Conservation (phyloP, 768 basidiomycete genomes). For the Leucogyrophana mollusca region DNA sequence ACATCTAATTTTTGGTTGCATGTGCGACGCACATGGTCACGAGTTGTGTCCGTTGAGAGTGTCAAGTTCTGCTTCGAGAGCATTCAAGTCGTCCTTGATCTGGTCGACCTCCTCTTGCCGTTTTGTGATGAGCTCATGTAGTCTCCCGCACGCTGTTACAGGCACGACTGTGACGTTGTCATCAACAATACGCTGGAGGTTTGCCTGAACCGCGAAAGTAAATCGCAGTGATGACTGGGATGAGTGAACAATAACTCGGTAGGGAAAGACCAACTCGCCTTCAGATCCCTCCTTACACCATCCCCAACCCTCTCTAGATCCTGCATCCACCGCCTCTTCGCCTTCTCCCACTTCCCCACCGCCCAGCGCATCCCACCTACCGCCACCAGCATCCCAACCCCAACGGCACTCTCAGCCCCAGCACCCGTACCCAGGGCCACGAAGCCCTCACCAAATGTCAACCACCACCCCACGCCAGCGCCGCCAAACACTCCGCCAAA, state of each 20-base stretch:
- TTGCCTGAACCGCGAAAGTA: constrained; percentile 42
- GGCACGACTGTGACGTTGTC: constrained; percentile 55
- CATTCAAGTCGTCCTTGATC: constrained; percentile 41
- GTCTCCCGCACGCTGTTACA: constrained; percentile 44
- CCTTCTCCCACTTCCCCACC: constrained; percentile 65
- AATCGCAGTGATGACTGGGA: constrained; percentile 2
- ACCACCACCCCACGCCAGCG: constrained; percentile 56
- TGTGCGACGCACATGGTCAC: too few relatives aligned
- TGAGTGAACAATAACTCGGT: constrained; percentile 5
- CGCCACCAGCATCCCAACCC: constrained; percentile 53
- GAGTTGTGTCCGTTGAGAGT: too few relatives aligned
- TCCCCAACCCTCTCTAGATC: constrained; percentile 63
- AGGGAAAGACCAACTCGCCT: constrained; percentile 41
- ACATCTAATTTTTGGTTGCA: too few relatives aligned
- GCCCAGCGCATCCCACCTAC: constrained; percentile 58
- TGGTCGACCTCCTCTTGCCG: constrained; percentile 45
- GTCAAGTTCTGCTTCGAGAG: constrained; percentile 36
- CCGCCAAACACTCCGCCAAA: constrained; percentile 48
- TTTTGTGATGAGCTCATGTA: constrained; percentile 40
- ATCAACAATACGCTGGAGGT: constrained; percentile 44
- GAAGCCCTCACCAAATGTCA: constrained; percentile 38
- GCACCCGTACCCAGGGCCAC: constrained; percentile 35
- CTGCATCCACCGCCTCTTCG: constrained; percentile 64
- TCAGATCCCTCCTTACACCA: constrained; percentile 63
- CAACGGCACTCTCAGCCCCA: constrained; percentile 58